These are phyloP conservation scores for Emericellopsis cladophorae DNA, from an alignment of 2,329 filamentous ascomycete genomes.

Conservation along the genomic window DNA sequence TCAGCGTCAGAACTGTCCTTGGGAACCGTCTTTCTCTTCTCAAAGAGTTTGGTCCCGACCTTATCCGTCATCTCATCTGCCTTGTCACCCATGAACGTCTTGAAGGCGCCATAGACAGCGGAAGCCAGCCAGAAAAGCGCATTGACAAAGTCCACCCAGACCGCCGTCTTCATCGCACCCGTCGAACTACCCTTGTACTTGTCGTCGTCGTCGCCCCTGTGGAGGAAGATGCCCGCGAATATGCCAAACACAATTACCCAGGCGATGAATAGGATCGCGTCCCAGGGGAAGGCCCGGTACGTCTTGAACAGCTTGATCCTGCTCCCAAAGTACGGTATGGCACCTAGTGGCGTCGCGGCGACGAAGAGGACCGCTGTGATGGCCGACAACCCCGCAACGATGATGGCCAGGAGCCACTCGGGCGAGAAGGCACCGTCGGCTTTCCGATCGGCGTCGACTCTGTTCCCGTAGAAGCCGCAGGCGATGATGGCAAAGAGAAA, in stretches of 20 bases:
- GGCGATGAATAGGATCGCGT: slow-evolving; percentile 25
- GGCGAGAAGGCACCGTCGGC: slow-evolving; percentile 26
- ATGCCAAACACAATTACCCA: slow-evolving; percentile 62
- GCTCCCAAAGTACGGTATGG: slow-evolving; percentile 18
- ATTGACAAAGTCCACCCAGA: slow-evolving; percentile 60
- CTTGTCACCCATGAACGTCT: slow-evolving; percentile 27
- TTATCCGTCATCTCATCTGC: slow-evolving; percentile 22
- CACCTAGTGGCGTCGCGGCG: slow-evolving; percentile 20
- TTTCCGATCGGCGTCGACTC: slow-evolving; percentile 34
- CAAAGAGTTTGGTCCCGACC: slow-evolving; percentile 23
- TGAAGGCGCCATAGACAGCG: slow-evolving; percentile 25
- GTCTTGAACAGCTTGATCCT: slow-evolving; percentile 21
- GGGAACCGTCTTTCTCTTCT: slow-evolving; percentile 13
- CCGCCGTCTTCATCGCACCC: slow-evolving; percentile 52
- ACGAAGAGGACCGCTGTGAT: slow-evolving; percentile 33
- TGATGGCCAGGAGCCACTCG: slow-evolving; percentile 53
- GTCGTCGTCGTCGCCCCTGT: slow-evolving; percentile 38
- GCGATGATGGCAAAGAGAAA: slow-evolving; percentile 58
- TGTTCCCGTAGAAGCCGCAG: slow-evolving; percentile 54
- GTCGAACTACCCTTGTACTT: slow-evolving; percentile 30
- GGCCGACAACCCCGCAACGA: slow-evolving; percentile 41
- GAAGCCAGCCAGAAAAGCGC: slow-evolving; percentile 51
- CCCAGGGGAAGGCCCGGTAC: slow-evolving; percentile 31
- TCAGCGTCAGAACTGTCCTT: slow-evolving; percentile 15
- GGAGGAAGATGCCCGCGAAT: slow-evolving; percentile 59